Percentiles rank a stretch among this genome's conserved stretches.
Conservation (phyloP, 2,329 filamentous ascomycete genomes). For the Fusarium sp. region DNA sequence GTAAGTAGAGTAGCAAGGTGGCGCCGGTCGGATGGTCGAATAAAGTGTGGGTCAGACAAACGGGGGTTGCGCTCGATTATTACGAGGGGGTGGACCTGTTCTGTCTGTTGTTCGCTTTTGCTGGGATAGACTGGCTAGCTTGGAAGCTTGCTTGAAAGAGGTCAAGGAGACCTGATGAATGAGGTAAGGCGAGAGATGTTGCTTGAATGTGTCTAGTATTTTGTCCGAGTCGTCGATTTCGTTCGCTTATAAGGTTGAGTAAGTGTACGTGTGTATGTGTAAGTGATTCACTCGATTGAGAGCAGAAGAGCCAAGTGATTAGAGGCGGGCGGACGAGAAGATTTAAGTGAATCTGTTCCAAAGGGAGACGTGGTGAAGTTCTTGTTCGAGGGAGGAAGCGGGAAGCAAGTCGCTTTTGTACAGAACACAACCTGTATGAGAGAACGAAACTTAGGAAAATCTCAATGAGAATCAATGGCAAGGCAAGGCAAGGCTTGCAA, state of each 20-base stretch:
- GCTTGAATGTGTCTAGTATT: constrained; percentile 9
- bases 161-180: constrained; percentile 35
- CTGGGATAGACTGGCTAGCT: constrained; percentile 14
- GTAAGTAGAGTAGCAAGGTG: constrained; percentile 32
- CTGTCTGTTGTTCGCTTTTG: constrained; percentile 4
- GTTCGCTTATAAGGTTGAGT: constrained; percentile 25
- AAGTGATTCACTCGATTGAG: constrained; percentile 34
- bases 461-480: constrained; percentile 12
- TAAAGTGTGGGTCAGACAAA: constrained; percentile 44
- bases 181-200: constrained; percentile 23
- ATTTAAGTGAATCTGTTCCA: constrained; percentile 32
- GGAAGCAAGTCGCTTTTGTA: constrained; percentile 44
- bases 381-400: constrained; percentile 33
- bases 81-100: constrained; percentile 32
- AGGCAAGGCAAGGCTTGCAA: constrained; percentile 23
- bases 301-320: neutral
- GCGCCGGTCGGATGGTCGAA: constrained; percentile 46
- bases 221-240: constrained; percentile 28
- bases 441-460: constrained; percentile 27
- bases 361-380: constrained; percentile 39
- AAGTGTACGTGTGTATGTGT: constrained; percentile 27
- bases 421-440: constrained; percentile 17
- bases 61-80: constrained; percentile 33
- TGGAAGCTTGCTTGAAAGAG: constrained; percentile 14
- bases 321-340: constrained; percentile 2